phyloP scores from a whole-genome alignment of 2,329 filamentous ascomycete species.

The Aspergillus sp. region DNA sequence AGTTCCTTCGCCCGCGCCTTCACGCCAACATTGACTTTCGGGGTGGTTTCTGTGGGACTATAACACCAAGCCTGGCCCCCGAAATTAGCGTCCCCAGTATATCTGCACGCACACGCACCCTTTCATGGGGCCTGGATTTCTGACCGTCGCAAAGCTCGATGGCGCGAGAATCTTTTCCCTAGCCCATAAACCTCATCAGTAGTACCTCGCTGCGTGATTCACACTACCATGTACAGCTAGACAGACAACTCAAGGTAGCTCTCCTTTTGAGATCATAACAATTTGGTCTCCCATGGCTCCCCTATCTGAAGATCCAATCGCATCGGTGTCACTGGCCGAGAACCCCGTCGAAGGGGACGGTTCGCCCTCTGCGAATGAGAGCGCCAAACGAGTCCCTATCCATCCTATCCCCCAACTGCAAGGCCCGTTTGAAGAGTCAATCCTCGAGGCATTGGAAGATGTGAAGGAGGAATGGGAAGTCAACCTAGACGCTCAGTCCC shows the following conservation, averaged over 20 bases:
- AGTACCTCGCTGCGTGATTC: neutral
- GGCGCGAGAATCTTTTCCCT: neutral
- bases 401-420: slow-evolving; percentile 44
- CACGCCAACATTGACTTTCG: too few species aligned
- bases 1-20: too few species aligned
- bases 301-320: slow-evolving; percentile 1
- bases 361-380: slow-evolving; percentile 3
- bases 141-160: neutral
- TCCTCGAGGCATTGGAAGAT: slow-evolving; percentile 34
- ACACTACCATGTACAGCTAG: neutral
- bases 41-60: too few species aligned
- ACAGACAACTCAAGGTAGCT: too few species aligned
- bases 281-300: slow-evolving; percentile 9
- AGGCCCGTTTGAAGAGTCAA: slow-evolving; percentile 46
- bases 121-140: neutral
- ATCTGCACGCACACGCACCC: neutral
- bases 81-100: too few species aligned
- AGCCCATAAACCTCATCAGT: neutral
- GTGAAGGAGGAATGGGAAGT: slow-evolving; percentile 27
- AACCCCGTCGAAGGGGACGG: slow-evolving; percentile 1
- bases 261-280: too few species aligned
- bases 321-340: slow-evolving; percentile 5
- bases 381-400: slow-evolving; percentile 22
- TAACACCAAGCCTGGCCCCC: too few species aligned
- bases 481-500: slow-evolving; percentile 40